Evolutionary conservation across 163 green algal species (phyloP), one percentile per base, ranked within the genome.

Genomic region (Scenedesmus sp.): DNA sequence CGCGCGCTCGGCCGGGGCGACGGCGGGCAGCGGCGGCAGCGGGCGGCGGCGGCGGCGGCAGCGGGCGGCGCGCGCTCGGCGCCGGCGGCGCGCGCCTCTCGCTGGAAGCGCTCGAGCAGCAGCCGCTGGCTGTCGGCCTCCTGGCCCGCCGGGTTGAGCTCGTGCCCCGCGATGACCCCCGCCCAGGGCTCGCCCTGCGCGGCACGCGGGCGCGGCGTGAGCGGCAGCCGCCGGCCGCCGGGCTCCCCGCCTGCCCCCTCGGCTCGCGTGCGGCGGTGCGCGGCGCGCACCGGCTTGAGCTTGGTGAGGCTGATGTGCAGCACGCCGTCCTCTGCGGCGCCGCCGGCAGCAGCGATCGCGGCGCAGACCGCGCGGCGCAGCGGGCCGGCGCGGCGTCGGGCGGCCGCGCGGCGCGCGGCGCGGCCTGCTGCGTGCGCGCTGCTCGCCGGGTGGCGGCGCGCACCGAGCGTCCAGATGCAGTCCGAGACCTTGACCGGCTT

Each of bases 91-190:
- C 89, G n/a, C 72, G 94, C 93, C 93, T 98, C 94, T 24, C 81
- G 36, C 70, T 98, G 95, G 72, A 99, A 98, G 2, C 95, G 81
- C 85, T 98, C 93, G 28, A 98, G 88, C 89, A 99, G 86, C 28
- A 99, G 82, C 6, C 93, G 85, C 83, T 95, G 88, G 75, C 92
- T 81, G 36, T 97, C 93, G 17, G 81, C 56, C 65, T 95, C 77
- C 66, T 89, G 81, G 5, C 82, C 70, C 20, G 81, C 39, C 1
- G 79, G 64, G 36, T 95, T 83, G 18, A 96, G 51, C 48, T 88
- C 86, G 76, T 98, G 94, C 0, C 91, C 94, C 20, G 76, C 67
- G 1, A 98, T 71, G 4, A 87, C 93, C 26, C 75, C 85, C 2
- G 72, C 58, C 95, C 95, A 98, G 9, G 88, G 81, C 34, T 93